Conservation (phyloP, 2,329 filamentous ascomycete species). For the Chaetothyriales sp. region DNA sequence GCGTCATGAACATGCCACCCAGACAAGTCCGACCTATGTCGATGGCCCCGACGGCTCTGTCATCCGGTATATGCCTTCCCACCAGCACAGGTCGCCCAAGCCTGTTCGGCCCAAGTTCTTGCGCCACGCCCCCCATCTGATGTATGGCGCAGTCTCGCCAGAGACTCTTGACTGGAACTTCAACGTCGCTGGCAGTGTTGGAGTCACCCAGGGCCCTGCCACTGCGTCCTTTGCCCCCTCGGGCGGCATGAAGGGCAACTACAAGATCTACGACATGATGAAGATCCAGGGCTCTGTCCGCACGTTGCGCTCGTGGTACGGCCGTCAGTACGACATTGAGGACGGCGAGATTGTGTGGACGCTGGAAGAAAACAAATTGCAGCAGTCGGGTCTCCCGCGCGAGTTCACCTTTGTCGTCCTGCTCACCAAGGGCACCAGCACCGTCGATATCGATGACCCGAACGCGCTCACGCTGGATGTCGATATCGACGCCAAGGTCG, state of each 20-base stretch:
- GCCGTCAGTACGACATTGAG: constrained; percentile 26
- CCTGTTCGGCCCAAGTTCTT: constrained; percentile 28
- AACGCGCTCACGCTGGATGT: constrained; percentile 20
- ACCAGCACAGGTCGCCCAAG: neutral
- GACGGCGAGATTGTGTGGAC: constrained; percentile 36
- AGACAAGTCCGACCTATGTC: constrained; percentile 2
- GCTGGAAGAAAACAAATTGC: constrained; percentile 34
- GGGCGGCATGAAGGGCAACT: constrained; percentile 27
- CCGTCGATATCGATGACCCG: constrained; percentile 15
- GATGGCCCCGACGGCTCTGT: neutral
- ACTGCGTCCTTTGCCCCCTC: constrained; percentile 29
- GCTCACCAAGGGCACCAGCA: constrained; percentile 27
- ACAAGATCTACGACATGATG: constrained; percentile 36
- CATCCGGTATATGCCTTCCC: neutral
- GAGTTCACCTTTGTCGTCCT: constrained; percentile 39
- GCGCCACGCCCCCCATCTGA: constrained; percentile 36
- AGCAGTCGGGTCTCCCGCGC: constrained; percentile 34
- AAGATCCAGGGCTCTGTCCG: constrained; percentile 34
- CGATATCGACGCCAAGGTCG: constrained; percentile 30
- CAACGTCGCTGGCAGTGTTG: constrained; percentile 31
- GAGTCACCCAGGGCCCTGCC: constrained; percentile 31
- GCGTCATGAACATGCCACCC: constrained; percentile 5
- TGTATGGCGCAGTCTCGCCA: constrained; percentile 33
- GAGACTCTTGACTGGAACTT: constrained; percentile 36
- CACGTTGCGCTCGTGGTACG: constrained; percentile 23